Base-by-base conservation (phyloP, 805 yeast species). In the Candida tibetensis region DNA sequence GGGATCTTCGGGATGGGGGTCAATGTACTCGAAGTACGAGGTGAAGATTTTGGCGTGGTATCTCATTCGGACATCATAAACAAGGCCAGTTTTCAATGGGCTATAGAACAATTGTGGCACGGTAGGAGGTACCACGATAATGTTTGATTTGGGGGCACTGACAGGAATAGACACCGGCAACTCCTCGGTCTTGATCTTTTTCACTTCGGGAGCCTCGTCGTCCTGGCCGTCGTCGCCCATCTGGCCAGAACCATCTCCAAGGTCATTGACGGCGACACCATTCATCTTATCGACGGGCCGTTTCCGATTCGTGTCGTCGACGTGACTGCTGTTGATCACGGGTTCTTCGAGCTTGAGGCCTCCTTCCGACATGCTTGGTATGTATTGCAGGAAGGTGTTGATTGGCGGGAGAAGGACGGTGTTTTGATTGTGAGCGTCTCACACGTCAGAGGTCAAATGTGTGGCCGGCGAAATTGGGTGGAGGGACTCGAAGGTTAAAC, bases 1-100 rank as follows among this genome's bases (percentile, higher is more conserved):
- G 8, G 99, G 99, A 57, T 93, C 99, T 60, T 93, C 99, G 4
- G 99, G 99, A 58, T 93, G 99, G 2, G 98, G 99, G 57, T 93
- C 99, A 36, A 91, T 87, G 62, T 91, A 91, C 60, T 91, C 96
- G 52, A 79, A 85, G 49, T 91, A 87, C 2, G 93, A 84, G 3
- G 96, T 87, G 64, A 85, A 90, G 37, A 93, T 82, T 57, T 89
- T 87, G 28, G 97, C 95, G 59, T 93, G 99, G 60, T 91, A 93
- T 45, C 99, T 74, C 98, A 93, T 93, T 46, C 98, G 74, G 15
- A 89, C 97, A 60, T 93, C 99, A 62, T 93, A 93, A 42, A 95
- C 91, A 5, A 93, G 66, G 0, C 99, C 99, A 0, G 99, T 91
- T 58, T 89, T 91, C 52, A 85, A 64, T 2, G 85, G 86, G 17